phyloP scores from a whole-genome alignment of 1,284 basidiomycete species.

The Trichosporon sp. region DNA sequence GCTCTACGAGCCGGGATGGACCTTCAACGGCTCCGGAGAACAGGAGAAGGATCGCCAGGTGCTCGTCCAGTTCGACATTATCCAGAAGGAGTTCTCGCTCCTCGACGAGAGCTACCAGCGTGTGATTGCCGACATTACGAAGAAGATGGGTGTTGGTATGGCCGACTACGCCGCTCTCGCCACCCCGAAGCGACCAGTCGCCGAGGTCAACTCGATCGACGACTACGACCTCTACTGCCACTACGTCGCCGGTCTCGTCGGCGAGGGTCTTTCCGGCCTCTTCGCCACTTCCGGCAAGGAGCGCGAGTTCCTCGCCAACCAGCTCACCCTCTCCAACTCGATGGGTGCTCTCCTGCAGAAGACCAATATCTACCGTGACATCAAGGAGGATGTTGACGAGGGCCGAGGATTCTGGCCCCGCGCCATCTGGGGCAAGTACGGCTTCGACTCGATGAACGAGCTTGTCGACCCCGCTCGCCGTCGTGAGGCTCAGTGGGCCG shows the following conservation, averaged over 20 bases:
- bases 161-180: conserved; percentile 88
- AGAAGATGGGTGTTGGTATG: conserved; percentile 93
- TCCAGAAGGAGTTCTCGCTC: conserved; percentile 78
- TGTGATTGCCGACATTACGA: conserved; percentile 78
- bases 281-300: conserved; percentile 89
- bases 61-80: conserved; percentile 79
- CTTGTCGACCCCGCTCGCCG: conserved; percentile 59
- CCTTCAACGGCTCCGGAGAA: conserved; percentile 77
- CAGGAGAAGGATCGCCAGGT: conserved; percentile 88
- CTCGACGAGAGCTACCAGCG: conserved; percentile 72
- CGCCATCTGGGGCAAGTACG: conserved; percentile 82
- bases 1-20: conserved; percentile 84
- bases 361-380: conserved; percentile 97
- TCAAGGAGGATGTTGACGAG: conserved; percentile 86
- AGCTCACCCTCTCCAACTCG: conserved; percentile 86
- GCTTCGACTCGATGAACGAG: conserved; percentile 63
- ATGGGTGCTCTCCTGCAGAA: conserved; percentile 98
- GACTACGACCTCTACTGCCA: conserved; percentile 99
- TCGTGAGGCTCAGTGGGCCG: conserved; percentile 72
- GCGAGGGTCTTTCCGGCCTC: conserved; percentile 89
- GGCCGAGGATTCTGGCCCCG: conserved; percentile 91
- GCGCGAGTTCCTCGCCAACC: conserved; percentile 70
- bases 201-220: conserved; percentile 68
- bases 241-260: conserved; percentile 96
- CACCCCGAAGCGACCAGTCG: conserved; percentile 68